Evolutionary conservation across 2,329 filamentous ascomycete genomes (phyloP).

Genomic region (Monosporascus ibericus): DNA sequence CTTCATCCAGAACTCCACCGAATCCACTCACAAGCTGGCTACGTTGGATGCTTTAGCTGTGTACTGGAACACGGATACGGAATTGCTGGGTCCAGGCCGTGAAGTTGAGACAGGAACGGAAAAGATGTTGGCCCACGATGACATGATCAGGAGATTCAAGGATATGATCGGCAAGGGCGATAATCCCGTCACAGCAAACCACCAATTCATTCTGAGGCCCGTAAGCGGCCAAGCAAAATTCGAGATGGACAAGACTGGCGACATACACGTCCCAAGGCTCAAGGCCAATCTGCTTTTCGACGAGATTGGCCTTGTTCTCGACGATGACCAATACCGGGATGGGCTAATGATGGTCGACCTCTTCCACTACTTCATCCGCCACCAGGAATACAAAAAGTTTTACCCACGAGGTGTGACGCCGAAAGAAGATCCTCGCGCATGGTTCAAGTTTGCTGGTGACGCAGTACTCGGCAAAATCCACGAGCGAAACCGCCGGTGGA

Average conservation of each 20-base stretch:
- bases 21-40: constrained; percentile 87
- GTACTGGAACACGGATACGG: constrained; percentile 96
- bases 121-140: constrained; percentile 62
- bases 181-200: constrained; percentile 45
- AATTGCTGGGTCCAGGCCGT: constrained; percentile 74
- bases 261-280: constrained; percentile 71
- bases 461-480: constrained; percentile 92
- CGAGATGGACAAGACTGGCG: constrained; percentile 89
- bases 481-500: constrained; percentile 86
- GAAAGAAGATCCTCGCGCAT: constrained; percentile 86
- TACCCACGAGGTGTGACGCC: constrained; percentile 76
- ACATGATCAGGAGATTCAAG: constrained; percentile 72
- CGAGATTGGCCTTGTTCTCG: constrained; percentile 94
- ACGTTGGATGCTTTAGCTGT: constrained; percentile 83
- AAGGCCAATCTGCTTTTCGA: constrained; percentile 92
- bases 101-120: constrained; percentile 57
- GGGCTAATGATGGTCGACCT: constrained; percentile 96
- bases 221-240: constrained; percentile 93
- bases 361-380: constrained; percentile 96
- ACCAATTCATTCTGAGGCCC: constrained; percentile 93
- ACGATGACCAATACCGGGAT: constrained; percentile 96
- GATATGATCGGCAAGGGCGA: constrained; percentile 72
- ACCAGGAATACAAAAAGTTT: constrained; percentile 92
- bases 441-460: constrained; percentile 86
- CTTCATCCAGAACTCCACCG: constrained; percentile 82